A percentile compares a stretch with the other conserved stretches of the same genome.
phyloP scores from a whole-genome alignment of 78 protist species.

The Polysphondylium violaceum region DNA sequence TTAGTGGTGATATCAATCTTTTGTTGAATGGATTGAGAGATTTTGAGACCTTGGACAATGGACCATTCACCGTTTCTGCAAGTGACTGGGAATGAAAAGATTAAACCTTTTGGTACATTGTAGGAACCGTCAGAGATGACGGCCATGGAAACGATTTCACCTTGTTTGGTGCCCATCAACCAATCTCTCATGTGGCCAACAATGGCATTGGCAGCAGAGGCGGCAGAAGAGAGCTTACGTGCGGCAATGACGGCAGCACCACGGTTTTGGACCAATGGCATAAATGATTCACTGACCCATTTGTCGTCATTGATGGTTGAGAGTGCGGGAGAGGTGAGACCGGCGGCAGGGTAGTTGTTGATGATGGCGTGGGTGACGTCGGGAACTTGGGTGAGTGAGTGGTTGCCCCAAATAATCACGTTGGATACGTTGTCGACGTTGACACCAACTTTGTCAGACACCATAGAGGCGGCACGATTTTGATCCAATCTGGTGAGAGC shows the following conservation, averaged over 20 bases:
- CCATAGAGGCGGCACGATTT: conserved; percentile 89
- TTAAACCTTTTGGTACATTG: conserved; percentile 82
- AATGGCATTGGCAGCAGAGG: conserved; percentile 92
- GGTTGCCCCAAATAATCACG: conserved; percentile 98
- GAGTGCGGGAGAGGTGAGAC: conserved; percentile 40
- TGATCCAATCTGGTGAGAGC: conserved; percentile 96
- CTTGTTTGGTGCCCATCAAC: conserved; percentile 76
- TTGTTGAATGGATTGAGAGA: conserved; percentile 75
- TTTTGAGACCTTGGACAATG: conserved; percentile 80
- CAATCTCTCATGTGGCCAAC: conserved; percentile 84
- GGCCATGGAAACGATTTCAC: conserved; percentile 82
- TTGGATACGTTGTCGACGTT: conserved; percentile 61
- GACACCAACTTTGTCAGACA: conserved; percentile 76
- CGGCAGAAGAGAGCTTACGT: conserved; percentile 91
- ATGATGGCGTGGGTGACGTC: conserved; percentile 82
- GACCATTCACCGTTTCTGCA: conserved; percentile 79
- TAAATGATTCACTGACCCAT: conserved; percentile 82
- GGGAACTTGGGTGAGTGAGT: conserved; percentile 88
- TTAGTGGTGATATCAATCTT: conserved; percentile 82
- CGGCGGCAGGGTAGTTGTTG: conserved; percentile 43
- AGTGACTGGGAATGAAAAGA: conserved; percentile 88
- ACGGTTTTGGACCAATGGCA: conserved; percentile 92
- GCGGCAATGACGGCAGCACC: conserved; percentile 95
- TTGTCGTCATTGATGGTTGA: conserved; percentile 71
- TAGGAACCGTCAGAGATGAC: conserved; percentile 84